Percentiles rank a stretch among this genome's conserved stretches.
phyloP scores from a whole-genome alignment of 1,139 yeast species.

The Diutina ranongensis region DNA sequence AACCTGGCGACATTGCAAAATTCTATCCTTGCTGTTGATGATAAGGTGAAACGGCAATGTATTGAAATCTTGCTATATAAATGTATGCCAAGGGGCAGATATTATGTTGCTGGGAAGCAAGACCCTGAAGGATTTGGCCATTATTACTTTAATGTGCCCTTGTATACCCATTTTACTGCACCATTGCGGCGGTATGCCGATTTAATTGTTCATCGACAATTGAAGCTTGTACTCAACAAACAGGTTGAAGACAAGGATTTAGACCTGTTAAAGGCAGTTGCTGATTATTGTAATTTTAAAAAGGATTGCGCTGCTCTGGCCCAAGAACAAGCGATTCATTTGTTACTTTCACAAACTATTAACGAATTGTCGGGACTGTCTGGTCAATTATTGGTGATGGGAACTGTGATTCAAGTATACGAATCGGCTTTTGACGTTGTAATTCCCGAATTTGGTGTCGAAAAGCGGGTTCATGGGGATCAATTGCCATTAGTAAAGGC shows the following conservation, averaged over 20 bases:
- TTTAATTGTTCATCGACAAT: slow-evolving; percentile 83
- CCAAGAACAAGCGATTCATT: slow-evolving; percentile 89
- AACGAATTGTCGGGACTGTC: slow-evolving; percentile 66
- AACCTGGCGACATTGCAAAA: slow-evolving; percentile 63
- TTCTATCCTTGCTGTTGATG: slow-evolving; percentile 55
- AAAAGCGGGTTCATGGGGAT: slow-evolving; percentile 95
- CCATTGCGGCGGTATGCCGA: slow-evolving; percentile 92
- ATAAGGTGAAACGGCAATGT: slow-evolving; percentile 56
- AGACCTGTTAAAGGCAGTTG: slow-evolving; percentile 66
- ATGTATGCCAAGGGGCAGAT: slow-evolving; percentile 76
- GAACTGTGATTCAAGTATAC: slow-evolving; percentile 83
- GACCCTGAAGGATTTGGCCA: slow-evolving; percentile 74
- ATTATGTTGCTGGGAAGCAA: slow-evolving; percentile 78
- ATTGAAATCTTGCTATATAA: slow-evolving; percentile 73
- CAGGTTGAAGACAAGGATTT: slow-evolving; percentile 33
- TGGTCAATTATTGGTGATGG: slow-evolving; percentile 77
- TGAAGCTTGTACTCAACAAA: slow-evolving; percentile 49
- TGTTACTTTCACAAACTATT: slow-evolving; percentile 73
- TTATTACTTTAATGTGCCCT: slow-evolving; percentile 69
- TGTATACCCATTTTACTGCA: slow-evolving; percentile 88
- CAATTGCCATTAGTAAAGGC: slow-evolving; percentile 89
- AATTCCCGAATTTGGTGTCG: slow-evolving; percentile 91
- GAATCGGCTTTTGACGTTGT: slow-evolving; percentile 94
- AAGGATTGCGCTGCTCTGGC: slow-evolving; percentile 91
- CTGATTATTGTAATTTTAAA: slow-evolving; percentile 91